These are phyloP conservation scores for Malus orientalis DNA, from an alignment of 306 rosid species.

Conservation along the genomic window DNA sequence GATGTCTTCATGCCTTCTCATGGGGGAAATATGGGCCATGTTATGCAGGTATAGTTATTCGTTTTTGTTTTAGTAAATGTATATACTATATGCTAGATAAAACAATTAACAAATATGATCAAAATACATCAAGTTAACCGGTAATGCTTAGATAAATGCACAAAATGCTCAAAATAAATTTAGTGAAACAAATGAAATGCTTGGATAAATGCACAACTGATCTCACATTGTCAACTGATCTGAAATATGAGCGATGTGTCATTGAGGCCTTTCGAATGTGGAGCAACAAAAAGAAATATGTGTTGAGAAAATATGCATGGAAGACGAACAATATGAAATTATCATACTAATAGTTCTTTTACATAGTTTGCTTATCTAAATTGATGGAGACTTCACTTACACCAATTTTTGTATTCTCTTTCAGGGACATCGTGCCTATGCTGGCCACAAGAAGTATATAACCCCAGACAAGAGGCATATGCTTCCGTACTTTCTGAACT, in stretches of 20 bases:
- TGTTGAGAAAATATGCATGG: neutral
- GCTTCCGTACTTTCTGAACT: constrained; percentile 63
- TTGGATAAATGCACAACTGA: neutral
- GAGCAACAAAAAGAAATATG: neutral
- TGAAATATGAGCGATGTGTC: neutral
- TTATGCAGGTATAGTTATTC: constrained; percentile 56
- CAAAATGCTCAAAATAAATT: neutral
- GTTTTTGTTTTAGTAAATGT: neutral
- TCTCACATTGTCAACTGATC: neutral
- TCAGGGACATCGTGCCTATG: constrained; percentile 86
- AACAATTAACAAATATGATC: neutral
- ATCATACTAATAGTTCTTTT: neutral
- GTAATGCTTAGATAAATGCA: neutral
- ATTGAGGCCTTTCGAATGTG: neutral
- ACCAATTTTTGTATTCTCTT: constrained; percentile 2
- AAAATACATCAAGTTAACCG: neutral
- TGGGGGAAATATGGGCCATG: constrained; percentile 99
- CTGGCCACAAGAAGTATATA: constrained; percentile 86
- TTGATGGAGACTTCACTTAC: neutral
- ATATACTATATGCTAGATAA: neutral
- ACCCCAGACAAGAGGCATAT: constrained; percentile 95
- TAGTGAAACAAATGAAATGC: neutral
- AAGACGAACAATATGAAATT: neutral
- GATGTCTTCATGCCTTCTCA: constrained; percentile 98
- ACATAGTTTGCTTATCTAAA: neutral